Evolutionary conservation across 2,329 filamentous ascomycete species (phyloP), one percentile per base, ranked within the genome.

Genomic region (Penicillium sp.): DNA sequence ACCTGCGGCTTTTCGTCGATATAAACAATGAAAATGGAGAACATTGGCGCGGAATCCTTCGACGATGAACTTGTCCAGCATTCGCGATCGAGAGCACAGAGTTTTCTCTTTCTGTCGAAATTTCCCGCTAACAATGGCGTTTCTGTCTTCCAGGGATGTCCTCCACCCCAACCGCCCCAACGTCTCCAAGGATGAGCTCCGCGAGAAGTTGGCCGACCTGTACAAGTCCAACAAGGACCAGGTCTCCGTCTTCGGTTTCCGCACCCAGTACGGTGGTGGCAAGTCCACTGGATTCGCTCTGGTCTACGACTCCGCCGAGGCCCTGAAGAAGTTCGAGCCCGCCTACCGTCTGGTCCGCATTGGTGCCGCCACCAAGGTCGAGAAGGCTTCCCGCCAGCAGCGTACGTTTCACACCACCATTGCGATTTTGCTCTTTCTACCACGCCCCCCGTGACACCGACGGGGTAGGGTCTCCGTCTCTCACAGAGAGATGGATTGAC

Each of bases 261-360:
- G 89, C 76, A 98, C 93, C 67, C 91, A 97, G 76, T 98, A 87
- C 75, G 93, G 93, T 91, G 93, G 93, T 73, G 93, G 93, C 82
- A 98, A 98, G 87, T 95, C 88, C 76, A 97, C 91, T 63, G 93
- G 93, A 69, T 98, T 98, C 74, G 93, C 90, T 63, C 89, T 97
- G 70, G 82, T 98, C 80, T 98, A 98, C 84, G 93, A 98, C 79
- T 95, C 88, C 63, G 80, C 84, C 72, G 93, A 98, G 83, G 89
- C 90, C 69, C 85, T 98, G 85, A 96, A 96, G 88, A 97, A 97
- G 80, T 98, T 97, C 77, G 93, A 98, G 85, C 93, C 93, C 68
- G 86, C 86, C 78, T 96, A 96, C 86, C 86, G 93, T 77, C 84
- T 96, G 66, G 83, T 98, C 75, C 85, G 93, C 66, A 88, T 95